Evolutionary conservation across 2,329 filamentous ascomycete genomes (phyloP), one percentile per base, ranked within the genome.

Genomic region (Aureobasidium sp.): DNA sequence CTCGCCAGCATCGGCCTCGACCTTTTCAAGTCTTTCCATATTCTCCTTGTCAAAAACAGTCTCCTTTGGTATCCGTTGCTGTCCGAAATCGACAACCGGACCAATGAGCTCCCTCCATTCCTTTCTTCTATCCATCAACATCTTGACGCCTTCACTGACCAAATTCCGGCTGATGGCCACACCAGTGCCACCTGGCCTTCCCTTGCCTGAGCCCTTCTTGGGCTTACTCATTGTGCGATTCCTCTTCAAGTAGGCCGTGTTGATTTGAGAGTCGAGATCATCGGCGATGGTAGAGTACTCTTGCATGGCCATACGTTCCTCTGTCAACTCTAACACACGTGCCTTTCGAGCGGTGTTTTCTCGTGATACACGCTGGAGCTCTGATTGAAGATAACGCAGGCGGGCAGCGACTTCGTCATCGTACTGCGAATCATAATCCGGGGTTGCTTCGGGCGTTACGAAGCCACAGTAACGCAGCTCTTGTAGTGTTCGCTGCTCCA

Each of bases 271-370:
- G 78, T 99, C 94, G 25, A 99, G 86, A 73, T 99, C 94, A 72
- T 99, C 94, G 55, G 95, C 87, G 68, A 99, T 99, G 61, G 91
- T 97, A 73, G 88, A 89, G 78, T 96, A 99, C 73, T 99, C 94
- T 72, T 99, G 94, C 76, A 94, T 87, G 0, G 94, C 94, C 85
- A 99, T 93, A 66, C 91, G 87, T 72, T 96, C 92, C 68, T 91
- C 89, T 8, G 94, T 90, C 32, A 97, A 82, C 41, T 97, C 92
- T 1, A 90, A 86, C 11, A 99, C 80, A 2, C 92, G 85, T 7
- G 90, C 82, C 75, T 97, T 97, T 65, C 91, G 88, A 5, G 93
- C 91, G 41, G 92, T 93, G 73, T 99, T 99, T 74, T 89, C 79
- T 61, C 96, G 85, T 73, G 89, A 89, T 71, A 94, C 88, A 63